These are phyloP conservation scores for sorghum (Sorghum bicolor) DNA, from an alignment of 176 grass and related monocot genomes.

Conservation along the genomic window Sorghum_bicolor_NCBIv3 NC_012879.2:59852001-59852500, in stretches of 20 bases:
- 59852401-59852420: not conserved
- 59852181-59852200: not conserved
- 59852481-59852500: not conserved
- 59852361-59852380: not conserved
- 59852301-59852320: not conserved
- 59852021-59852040: slow-evolving; percentile 98
- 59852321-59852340: not conserved
- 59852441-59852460: not conserved
- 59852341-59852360: not conserved
- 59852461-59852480: not conserved
- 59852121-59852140: slow-evolving; percentile 11
- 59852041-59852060: slow-evolving; percentile 87
- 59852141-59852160: not conserved
- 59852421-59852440: not conserved
- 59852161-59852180: not conserved
- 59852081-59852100: slow-evolving; percentile 20
- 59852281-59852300: not conserved
- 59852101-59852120: not conserved
- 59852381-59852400: not conserved
- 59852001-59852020: slow-evolving; percentile 81
- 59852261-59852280: not conserved
- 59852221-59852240: not conserved
- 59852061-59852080: slow-evolving; percentile 96
- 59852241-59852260: not conserved
- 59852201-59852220: not conserved